Evolutionary conservation across 169 alveolate species (phyloP).

Genomic region (Plasmodium sp.): DNA sequence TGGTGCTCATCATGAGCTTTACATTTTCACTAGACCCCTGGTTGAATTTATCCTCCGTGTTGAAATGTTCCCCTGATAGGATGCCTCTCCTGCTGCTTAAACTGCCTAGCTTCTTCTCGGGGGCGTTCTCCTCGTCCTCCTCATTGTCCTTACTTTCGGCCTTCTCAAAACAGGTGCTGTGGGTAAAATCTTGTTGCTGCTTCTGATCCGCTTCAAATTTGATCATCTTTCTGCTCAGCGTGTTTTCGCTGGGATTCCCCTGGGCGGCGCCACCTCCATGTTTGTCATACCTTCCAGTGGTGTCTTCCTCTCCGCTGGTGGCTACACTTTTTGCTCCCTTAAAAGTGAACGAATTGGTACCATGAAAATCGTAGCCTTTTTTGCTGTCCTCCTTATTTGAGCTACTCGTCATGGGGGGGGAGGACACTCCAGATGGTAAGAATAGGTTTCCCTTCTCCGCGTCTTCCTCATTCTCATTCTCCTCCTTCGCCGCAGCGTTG

Average conservation of each 20-base stretch:
- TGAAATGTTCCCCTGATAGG: not conserved
- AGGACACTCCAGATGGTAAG: not conserved
- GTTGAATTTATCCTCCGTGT: not conserved
- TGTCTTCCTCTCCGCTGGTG: not conserved
- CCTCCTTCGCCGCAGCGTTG: not conserved
- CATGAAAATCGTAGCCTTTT: not conserved
- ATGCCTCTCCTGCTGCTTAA: not conserved
- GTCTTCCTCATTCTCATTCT: not conserved
- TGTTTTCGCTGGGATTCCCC: not conserved
- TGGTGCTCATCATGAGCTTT: not conserved
- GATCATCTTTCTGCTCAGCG: not conserved
- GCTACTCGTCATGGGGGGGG: not conserved
- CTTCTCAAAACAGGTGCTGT: not conserved
- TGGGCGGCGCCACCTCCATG: not conserved
- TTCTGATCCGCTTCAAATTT: slow-evolving; percentile 3
- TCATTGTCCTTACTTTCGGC: not conserved
- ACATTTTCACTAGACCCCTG: slow-evolving; percentile 10
- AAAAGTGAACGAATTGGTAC: not conserved
- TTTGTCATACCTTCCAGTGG: not conserved
- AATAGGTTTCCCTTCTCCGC: not conserved
- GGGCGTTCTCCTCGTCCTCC: not conserved
- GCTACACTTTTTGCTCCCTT: not conserved
- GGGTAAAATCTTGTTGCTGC: not conserved
- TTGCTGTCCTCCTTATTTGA: not conserved
- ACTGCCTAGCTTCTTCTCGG: not conserved